Evolutionary conservation across 352 stramenopile genomes (phyloP), one percentile per base, ranked within the genome.

Genomic region (Globisporangium okanoganense): DNA sequence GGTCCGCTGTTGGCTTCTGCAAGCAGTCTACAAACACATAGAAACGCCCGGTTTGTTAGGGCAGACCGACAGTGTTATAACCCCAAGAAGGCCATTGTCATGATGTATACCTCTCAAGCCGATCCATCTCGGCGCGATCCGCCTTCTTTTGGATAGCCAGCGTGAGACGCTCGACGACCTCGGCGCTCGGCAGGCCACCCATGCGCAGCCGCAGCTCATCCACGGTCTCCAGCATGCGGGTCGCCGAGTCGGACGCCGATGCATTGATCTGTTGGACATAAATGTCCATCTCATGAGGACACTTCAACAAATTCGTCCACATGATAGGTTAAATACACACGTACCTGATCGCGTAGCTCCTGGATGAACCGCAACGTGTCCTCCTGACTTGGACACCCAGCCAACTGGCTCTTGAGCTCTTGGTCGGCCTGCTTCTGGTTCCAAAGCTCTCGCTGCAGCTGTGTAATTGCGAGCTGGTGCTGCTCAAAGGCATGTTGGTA

Each of bases 361-460:
- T 84, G 68, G 36, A 90, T 73, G 27, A 87, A 64, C 7, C 56
- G 69, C 63, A 87, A 48, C 3, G 78, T 88, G 56, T 88, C 78
- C 66, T 87, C 81, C 60, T 90, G 80, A 51, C 68, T 87, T 35
- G 81, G 78, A 64, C 75, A 87, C 3, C 51, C 59, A 10, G 64
- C 62, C 25, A 90, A 44, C 40, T 85, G 75, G n/a, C 54, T 71
- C 43, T 56, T 55, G 5, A 90, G 75, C 25, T 70, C 69, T 29
- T 71, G 67, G 22, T 88, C 78, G 9, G 71, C 68, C 25, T 81
- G 57, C 45, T 77, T 71, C 10, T 86, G 78, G 16, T 70, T 51
- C 57, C 70, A 69, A 8, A 85, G 43, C 20, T 87, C 75, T 10
- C 71, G 61, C 53, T 82, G 67, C 9, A 88, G 70, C 29, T 78